Base-by-base conservation (phyloP, 1,284 basidiomycete species). In the Irpex rosettiformis region DNA sequence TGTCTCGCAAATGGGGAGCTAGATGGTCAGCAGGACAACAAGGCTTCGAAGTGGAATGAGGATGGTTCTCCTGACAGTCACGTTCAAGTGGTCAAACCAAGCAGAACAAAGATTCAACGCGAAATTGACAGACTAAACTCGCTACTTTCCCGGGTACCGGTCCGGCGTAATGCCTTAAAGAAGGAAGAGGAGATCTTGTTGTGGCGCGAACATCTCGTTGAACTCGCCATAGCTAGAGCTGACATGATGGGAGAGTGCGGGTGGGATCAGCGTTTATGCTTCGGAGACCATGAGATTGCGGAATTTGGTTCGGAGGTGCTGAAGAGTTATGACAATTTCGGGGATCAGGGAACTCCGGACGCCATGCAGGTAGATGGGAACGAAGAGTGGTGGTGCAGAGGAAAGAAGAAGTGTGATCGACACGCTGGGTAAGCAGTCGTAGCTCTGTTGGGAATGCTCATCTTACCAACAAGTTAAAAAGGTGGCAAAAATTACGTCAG, bases 261-360 rank as follows among this genome's bases (percentile, higher is more conserved):
- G 1, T 93, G 92, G 85, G 92, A 94, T 70, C 84, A 86, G 65
- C 78, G 91, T 27, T 75, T 94, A n/a, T 89, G 88, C 61, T 86
- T 88, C 69, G 86, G 86, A 25, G 88, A 91, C 57, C 84, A 85
- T 56, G 88, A 91, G 68, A 89, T 84, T 75, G 77, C 74, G 24
- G 85, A 86, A 56, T 86, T 81, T 66, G 89, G 86, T 3, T 74
- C 72, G 6, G 80, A 78, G 18, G 85, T 87, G 27, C 65, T 88
- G 64, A 86, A 88, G 67, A 88, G 82, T 63, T 91, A 91, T 62
- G 83, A 86, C 52, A 27, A 29, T 7, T 8, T 43, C 33, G 81
- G 81, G 28, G 61, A 58, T 61, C 69, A 28, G 60, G 69, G n/a
- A 64, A 61, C 63, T 18, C 72, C 75, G 25, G 78, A 75, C 33